Conservation (phyloP, 139 green algal genomes). For the Chlorella sp. region DNA sequence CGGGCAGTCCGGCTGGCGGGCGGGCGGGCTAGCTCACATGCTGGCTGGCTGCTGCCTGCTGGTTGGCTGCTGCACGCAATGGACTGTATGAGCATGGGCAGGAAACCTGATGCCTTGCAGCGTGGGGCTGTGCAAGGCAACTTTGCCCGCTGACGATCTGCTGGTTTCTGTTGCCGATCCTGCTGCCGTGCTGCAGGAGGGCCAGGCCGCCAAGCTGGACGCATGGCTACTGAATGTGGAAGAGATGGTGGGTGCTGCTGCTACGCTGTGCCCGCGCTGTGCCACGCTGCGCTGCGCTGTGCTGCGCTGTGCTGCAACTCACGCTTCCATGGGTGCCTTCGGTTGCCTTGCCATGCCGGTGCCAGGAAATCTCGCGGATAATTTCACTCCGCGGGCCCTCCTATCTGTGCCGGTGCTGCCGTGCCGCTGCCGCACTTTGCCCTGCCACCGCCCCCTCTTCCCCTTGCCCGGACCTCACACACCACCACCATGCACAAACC, state of each 20-base stretch:
- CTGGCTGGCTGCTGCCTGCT: too few relatives aligned
- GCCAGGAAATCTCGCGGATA: neutral
- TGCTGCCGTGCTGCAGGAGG: constrained; percentile 45
- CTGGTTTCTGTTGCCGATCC: neutral
- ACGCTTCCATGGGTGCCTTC: neutral
- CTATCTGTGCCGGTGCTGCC: neutral
- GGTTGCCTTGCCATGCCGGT: neutral
- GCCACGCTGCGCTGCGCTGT: too few relatives aligned
- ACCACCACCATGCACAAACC: neutral
- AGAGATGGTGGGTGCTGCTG: constrained; percentile 61
- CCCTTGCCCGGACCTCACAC: too few relatives aligned
- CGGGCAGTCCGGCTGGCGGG: too few relatives aligned
- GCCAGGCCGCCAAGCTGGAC: constrained; percentile 59
- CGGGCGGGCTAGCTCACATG: too few relatives aligned
- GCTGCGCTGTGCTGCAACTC: neutral
- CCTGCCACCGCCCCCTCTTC: neutral
- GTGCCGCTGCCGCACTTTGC: neutral
- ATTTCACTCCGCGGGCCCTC: too few relatives aligned
- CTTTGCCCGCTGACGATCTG: too few relatives aligned
- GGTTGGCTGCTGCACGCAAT: too few relatives aligned
- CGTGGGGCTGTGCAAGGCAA: too few relatives aligned
- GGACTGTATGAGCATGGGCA: neutral
- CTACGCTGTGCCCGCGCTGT: neutral
- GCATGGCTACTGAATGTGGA: constrained; percentile 78
- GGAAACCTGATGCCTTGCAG: neutral